Evolutionary conservation across 176 grass and related monocot genomes (phyloP).

Genomic region (Zoysia japonica): DNA sequence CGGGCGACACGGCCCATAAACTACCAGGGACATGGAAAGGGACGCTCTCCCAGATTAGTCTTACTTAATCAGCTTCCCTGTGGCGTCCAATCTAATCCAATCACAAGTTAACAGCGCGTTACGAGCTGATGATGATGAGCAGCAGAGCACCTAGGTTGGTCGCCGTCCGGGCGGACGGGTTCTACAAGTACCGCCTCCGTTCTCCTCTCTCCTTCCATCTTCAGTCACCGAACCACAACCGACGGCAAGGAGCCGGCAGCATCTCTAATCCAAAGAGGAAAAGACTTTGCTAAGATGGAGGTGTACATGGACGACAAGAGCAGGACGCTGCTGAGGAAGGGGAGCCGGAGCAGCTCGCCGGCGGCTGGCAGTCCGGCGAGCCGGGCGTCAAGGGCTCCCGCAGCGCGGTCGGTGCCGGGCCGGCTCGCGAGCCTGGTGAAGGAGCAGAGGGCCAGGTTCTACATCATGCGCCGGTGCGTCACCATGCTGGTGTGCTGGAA

Average conservation of each 20-base stretch:
- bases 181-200: constrained; percentile 31
- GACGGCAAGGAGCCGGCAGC: background rate
- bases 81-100: background rate
- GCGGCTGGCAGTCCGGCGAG: background rate
- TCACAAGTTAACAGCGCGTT: background rate
- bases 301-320: constrained; percentile 52
- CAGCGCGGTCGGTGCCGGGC: constrained; percentile 31
- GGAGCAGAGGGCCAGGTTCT: constrained; percentile 81
- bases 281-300: constrained; percentile 39
- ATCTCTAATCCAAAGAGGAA: background rate
- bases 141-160: background rate
- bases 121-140: background rate
- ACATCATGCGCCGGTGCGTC: constrained; percentile 86
- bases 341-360: constrained; percentile 24
- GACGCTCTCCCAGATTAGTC: constrained; percentile 25
- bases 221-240: background rate
- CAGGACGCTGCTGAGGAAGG: constrained; percentile 45
- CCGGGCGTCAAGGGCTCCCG: background rate
- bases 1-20: constrained; percentile 36
- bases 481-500: constrained; percentile 80
- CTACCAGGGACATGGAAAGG: constrained; percentile 39
- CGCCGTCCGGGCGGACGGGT: too few relatives aligned
- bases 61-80: background rate
- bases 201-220: background rate
- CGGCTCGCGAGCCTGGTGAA: constrained; percentile 56